Conservation (phyloP, 192 early-diverging fungal genomes). For the Thoreauomyces humboldtii region DNA sequence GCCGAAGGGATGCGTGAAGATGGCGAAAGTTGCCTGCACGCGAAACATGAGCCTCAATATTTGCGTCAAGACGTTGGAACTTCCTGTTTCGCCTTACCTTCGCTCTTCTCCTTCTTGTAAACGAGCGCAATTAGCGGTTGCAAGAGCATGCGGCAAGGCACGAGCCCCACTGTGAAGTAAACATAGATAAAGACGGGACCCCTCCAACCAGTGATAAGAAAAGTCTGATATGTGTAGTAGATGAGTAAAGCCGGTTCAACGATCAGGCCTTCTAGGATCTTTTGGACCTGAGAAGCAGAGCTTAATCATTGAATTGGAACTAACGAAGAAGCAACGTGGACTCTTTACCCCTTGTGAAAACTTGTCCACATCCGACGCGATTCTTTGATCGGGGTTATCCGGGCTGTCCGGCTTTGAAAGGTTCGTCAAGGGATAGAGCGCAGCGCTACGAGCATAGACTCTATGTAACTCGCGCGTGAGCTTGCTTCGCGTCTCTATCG, state of each 20-base stretch:
- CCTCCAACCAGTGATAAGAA: constrained; percentile 57
- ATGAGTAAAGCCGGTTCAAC: constrained; percentile 71
- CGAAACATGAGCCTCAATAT: too few species aligned
- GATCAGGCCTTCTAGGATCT: constrained; percentile 60
- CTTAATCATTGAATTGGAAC: neutral
- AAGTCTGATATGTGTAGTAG: constrained; percentile 78
- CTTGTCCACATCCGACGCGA: constrained; percentile 86
- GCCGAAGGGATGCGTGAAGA: constrained; percentile 67
- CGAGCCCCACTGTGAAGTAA: constrained; percentile 73
- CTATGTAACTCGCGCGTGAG: constrained; percentile 64
- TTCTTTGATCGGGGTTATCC: constrained; percentile 71
- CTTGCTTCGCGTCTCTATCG: constrained; percentile 57
- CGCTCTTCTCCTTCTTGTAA: constrained; percentile 69
- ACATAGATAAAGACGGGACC: constrained; percentile 71
- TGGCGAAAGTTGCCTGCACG: constrained; percentile 74
- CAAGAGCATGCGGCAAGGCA: constrained; percentile 64
- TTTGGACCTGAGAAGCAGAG: constrained; percentile 34
- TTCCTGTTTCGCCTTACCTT: too few species aligned
- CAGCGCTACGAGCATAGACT: constrained; percentile 45
- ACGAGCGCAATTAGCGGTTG: constrained; percentile 73
- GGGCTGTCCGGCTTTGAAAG: neutral
- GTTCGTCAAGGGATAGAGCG: constrained; percentile 5
- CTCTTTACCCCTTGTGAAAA: constrained; percentile 54
- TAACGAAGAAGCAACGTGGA: neutral
- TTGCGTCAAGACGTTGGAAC: too few species aligned